Evolutionary conservation across 2,329 filamentous ascomycete species (phyloP).

Genomic region (Fusarium brachygibbosum): DNA sequence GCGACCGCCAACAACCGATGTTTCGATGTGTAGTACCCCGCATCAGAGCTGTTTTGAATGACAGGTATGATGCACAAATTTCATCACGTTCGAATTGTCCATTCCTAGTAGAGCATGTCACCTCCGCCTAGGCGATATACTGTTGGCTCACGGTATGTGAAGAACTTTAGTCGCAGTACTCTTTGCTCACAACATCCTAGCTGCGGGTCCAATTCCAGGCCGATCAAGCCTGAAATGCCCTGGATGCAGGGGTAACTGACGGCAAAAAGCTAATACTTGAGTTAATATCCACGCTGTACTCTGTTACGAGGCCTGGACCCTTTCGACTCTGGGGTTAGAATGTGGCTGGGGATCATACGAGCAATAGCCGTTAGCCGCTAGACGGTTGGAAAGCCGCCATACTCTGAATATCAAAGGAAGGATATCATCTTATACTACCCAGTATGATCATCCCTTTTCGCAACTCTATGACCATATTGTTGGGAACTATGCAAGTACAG

Average conservation of each 20-base stretch:
- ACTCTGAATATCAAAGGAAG: neutral
- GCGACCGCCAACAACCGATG: too few species aligned
- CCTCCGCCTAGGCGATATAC: neutral
- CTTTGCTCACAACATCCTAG: too few species aligned
- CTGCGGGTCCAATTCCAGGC: neutral
- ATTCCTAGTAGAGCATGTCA: neutral
- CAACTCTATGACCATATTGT: too few species aligned
- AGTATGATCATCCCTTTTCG: too few species aligned
- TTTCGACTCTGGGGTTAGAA: neutral
- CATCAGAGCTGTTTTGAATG: neutral
- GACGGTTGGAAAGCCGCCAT: neutral
- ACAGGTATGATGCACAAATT: too few species aligned
- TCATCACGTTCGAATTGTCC: rapidly evolving
- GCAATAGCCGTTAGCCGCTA: neutral
- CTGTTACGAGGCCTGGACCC: neutral
- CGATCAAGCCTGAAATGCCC: too few species aligned
- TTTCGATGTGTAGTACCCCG: too few species aligned
- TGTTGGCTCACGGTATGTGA: neutral
- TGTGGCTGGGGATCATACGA: neutral
- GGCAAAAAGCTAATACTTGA: neutral
- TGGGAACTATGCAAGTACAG: too few species aligned
- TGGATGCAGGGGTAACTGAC: neutral
- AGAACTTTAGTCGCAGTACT: neutral
- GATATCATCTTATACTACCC: neutral
- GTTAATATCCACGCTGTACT: neutral